Percentiles rank a stretch among this genome's conserved stretches.
phyloP scores from a whole-genome alignment of 345 rosid species.

The Populus euphratica region DNA sequence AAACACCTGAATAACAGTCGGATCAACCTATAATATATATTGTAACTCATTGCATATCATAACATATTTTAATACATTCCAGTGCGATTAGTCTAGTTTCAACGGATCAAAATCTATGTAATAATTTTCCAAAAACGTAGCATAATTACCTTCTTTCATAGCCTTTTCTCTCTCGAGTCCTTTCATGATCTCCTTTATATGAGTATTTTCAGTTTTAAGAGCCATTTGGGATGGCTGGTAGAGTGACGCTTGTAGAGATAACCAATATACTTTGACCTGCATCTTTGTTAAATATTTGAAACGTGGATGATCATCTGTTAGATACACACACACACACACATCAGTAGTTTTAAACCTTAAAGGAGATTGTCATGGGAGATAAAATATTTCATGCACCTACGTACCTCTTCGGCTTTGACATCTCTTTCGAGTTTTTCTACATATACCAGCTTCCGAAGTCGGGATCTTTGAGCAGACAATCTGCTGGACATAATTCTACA shows the following conservation, averaged over 20 bases:
- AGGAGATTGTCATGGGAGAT: background rate
- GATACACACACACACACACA: background rate
- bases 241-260: background rate
- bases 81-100: no score
- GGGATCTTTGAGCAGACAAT: no score
- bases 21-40: no score
- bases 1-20: no score
- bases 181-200: background rate
- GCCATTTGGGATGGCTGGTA: background rate
- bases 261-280: constrained; percentile 8
- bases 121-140: no score
- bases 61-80: no score
- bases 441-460: background rate
- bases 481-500: no score
- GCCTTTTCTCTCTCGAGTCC: background rate
- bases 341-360: background rate
- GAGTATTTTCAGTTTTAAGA: background rate
- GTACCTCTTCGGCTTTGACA: background rate
- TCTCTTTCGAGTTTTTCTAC: background rate
- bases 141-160: constrained; percentile 9
- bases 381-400: background rate
- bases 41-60: no score
- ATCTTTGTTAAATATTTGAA: background rate
- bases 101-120: no score
- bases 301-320: background rate